Evolutionary conservation across 2,329 filamentous ascomycete genomes (phyloP), one percentile per base, ranked within the genome.

Genomic region (Sphaerulina populicola): DNA sequence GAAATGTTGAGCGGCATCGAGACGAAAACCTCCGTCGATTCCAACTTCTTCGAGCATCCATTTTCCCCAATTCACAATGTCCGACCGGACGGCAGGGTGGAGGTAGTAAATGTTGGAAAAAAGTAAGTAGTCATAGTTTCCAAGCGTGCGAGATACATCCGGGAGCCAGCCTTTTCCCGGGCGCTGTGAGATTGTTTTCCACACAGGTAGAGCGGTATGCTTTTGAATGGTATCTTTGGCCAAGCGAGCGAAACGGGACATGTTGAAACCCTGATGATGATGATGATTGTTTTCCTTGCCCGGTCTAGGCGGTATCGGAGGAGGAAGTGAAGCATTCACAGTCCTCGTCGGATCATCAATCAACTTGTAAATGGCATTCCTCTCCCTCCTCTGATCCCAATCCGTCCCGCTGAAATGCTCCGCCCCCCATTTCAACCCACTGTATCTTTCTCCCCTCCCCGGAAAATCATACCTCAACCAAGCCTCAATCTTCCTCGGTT

Each of bases 1-100:
- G 66, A 82, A 86, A 67, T 88, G 85, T 68, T 86, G 85, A 29
- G 82, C 80, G 10, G 84, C 85, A 64, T 88, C 85, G 45, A 88
- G 76, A 14, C 85, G 75, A 65, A 88, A 82, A 1, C 83, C 23
- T 5, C 23, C 84, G 54, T 76, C 74, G 9, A 88, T 69, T 0
- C 77, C 77, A 0, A 86, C 63, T 53, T 82, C 72, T 5, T 77
- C 69, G 1, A 77, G 75, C 51, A 88, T 73, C 85, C 85, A 88
- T 4, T 76, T 69, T 1, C 80, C 81, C 85, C 84, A 88, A 45
- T 75, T 72, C 48, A 82, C 71, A 3, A 86, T 75, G 57, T 88
- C 85, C 3, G 75, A 66, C 31, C 74, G 72, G 8, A 87, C 83
- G 58, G 85, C 83, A 0, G 74, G 72, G 51, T 85, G 76, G 2